Evolutionary conservation across 2,329 filamentous ascomycete species (phyloP).

Genomic region (Hymenotorrendiella dingleyae): DNA sequence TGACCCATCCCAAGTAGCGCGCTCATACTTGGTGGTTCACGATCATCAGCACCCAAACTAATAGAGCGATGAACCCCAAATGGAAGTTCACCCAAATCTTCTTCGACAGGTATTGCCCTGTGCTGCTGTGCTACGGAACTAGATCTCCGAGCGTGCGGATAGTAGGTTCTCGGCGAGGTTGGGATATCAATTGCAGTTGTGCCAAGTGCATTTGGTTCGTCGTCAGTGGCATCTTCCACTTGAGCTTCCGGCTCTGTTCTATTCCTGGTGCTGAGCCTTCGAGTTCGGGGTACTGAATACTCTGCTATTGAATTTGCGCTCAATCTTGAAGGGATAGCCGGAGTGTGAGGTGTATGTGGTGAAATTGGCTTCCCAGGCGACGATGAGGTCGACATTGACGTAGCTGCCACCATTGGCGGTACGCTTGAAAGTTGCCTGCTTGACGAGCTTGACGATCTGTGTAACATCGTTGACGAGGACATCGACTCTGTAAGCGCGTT

Average conservation of each 20-base stretch:
- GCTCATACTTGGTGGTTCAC: constrained; percentile 60
- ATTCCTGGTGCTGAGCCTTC: constrained; percentile 19
- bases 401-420: constrained; percentile 62
- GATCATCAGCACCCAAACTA: constrained; percentile 60
- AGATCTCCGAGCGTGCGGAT: constrained; percentile 52
- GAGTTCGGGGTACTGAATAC: constrained; percentile 41
- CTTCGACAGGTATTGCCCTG: constrained; percentile 48
- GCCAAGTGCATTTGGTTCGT: constrained; percentile 41
- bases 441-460: constrained; percentile 73
- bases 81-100: constrained; percentile 52
- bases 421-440: constrained; percentile 55
- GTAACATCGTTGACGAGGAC: constrained; percentile 79
- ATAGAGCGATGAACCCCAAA: constrained; percentile 60
- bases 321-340: constrained; percentile 86
- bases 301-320: constrained; percentile 84
- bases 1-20: constrained; percentile 47
- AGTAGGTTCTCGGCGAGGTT: constrained; percentile 56
- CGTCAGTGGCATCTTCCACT: constrained; percentile 23
- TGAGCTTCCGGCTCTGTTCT: constrained; percentile 17
- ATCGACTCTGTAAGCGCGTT: constrained; percentile 87
- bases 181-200: constrained; percentile 69
- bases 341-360: constrained; percentile 86
- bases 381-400: constrained; percentile 76
- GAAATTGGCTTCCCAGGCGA: constrained; percentile 88
- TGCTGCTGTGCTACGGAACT: constrained; percentile 65